Evolutionary conservation across 1,284 basidiomycete genomes (phyloP), one percentile per base, ranked within the genome.

Genomic region (Austropuccinia psidii): DNA sequence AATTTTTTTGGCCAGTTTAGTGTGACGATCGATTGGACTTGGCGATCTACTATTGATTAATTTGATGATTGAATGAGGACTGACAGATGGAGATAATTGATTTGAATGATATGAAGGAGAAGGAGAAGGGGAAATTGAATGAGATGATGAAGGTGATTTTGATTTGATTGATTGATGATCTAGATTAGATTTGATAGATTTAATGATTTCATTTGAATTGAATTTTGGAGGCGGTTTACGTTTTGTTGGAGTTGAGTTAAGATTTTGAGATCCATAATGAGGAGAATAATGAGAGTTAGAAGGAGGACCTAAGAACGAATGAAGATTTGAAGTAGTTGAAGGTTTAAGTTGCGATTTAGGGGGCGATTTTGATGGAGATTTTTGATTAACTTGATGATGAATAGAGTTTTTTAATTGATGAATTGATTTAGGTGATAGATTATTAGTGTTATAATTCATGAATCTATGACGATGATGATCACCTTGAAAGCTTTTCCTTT

Each of bases 381-480:
- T 47, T 29, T 50, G 17, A 37, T 29, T 54, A 45, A 21, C n/a
- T 50, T 50, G 49, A 7, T 57, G 54, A 29, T 57, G 54, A 29
- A 29, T 9, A 13, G 24, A 29, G 54, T 50, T 24, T n/a, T 54
- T 5, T 54, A 33, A 19, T 7, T 43, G 61, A 31, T 24, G 21
- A 33, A 31, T 19, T 43, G 19, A 43, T 31, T 37, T 37, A 33
- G 43, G 37, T 37, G 37, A 43, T 65, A 13, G n/a, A 17, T 13
- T 39, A n/a, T n/a, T n/a, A n/a, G n/a, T n/a, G n/a, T n/a, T n/a
- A n/a, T 60, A 17, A 41, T 3, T 54, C 69, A 73, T 73, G 47
- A 29, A 73, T 33, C 69, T 57, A n/a, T 73, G 69, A 17, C 69
- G 45, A 49, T 73, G 69, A 41, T 73, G 69, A 13, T 73, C 69